Percentiles rank a stretch among this genome's conserved stretches.
Conservation (phyloP, 2,329 filamentous ascomycete species). For the Orbilia oligospora region DNA sequence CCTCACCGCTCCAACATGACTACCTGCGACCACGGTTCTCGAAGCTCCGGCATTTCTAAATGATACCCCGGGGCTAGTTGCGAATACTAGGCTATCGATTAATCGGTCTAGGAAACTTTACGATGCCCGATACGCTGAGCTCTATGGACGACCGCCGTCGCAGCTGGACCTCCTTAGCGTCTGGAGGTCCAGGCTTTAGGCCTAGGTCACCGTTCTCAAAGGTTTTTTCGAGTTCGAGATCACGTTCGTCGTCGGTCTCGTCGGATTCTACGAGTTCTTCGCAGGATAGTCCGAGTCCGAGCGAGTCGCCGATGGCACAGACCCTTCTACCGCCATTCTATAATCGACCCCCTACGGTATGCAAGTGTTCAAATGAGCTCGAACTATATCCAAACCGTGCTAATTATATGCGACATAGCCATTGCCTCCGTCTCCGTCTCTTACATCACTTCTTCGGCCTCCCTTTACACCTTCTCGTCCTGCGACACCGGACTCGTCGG, state of each 20-base stretch:
- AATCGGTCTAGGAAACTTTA: not conserved
- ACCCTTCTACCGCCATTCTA: slow-evolving; percentile 89
- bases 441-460: slow-evolving; percentile 89
- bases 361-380: not conserved
- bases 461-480: slow-evolving; percentile 83
- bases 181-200: slow-evolving; percentile 48
- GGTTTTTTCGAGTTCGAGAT: slow-evolving; percentile 55
- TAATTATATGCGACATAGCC: slow-evolving; percentile 69
- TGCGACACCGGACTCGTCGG: slow-evolving; percentile 91
- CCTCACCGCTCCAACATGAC: slow-evolving; percentile 34
- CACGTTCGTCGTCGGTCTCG: slow-evolving; percentile 40
- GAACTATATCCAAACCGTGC: not conserved
- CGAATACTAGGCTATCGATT: not conserved
- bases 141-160: slow-evolving; percentile 53
- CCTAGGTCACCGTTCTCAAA: slow-evolving; percentile 57
- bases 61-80: slow-evolving; percentile 2
- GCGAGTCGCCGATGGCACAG: slow-evolving; percentile 57
- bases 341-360: slow-evolving; percentile 86
- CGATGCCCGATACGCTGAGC: slow-evolving; percentile 36
- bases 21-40: slow-evolving; percentile 20
- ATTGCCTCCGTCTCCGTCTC: slow-evolving; percentile 88
- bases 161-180: slow-evolving; percentile 54
- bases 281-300: slow-evolving; percentile 55
- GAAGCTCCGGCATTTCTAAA: slow-evolving; percentile 14
- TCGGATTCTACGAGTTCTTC: slow-evolving; percentile 56